Conservation (phyloP, 148 eudicot species). For the Persicaria tinctoria region DNA sequence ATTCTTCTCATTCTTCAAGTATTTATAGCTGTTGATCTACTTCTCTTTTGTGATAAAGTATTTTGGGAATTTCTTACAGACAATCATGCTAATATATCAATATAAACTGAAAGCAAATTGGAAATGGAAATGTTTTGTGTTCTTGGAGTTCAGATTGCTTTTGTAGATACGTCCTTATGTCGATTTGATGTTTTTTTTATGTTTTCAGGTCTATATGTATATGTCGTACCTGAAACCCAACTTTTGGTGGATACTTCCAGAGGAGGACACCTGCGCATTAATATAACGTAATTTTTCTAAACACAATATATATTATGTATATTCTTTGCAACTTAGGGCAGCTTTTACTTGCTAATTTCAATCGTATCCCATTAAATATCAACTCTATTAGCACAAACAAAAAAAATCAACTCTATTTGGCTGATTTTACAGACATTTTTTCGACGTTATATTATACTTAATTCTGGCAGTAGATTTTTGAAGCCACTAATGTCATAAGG, state of each 20-base stretch:
- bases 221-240: constrained; percentile 55
- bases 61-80: no score
- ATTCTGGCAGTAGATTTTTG: not conserved
- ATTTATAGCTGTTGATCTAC: no score
- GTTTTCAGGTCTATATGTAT: constrained; percentile 56
- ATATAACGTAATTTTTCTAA: constrained; percentile 36
- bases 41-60: no score
- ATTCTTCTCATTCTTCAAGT: no score
- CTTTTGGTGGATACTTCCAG: constrained; percentile 90
- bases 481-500: not conserved
- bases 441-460: not conserved
- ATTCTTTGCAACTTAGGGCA: not conserved
- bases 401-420: no score
- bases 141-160: not conserved
- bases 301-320: not conserved
- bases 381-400: no score
- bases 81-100: no score
- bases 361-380: not conserved
- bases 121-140: no score
- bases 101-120: no score
- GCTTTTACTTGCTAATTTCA: not conserved
- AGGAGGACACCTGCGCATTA: constrained; percentile 66
- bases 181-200: not conserved
- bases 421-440: not conserved
- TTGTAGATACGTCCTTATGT: not conserved